Evolutionary conservation across 2,329 filamentous ascomycete species (phyloP).

Genomic region (Aspergillus pseudonomiae): DNA sequence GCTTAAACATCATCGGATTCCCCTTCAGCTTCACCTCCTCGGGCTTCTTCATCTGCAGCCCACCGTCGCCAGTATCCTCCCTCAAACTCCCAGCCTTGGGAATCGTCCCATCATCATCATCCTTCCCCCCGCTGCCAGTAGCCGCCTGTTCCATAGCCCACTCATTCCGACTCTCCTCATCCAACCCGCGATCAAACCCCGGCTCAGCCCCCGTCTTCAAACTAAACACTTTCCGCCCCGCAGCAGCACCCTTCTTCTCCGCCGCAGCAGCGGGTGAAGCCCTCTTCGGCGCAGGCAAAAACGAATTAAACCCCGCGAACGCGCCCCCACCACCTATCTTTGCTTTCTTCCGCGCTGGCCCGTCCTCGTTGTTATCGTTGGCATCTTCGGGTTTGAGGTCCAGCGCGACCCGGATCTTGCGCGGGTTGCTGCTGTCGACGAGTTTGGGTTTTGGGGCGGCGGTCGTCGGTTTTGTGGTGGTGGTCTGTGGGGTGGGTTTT

Average conservation of each 20-base stretch:
- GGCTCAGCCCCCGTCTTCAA: slow-evolving; percentile 83
- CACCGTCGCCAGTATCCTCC: slow-evolving; percentile 11
- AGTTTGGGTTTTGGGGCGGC: slow-evolving; percentile 61
- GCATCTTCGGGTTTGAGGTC: slow-evolving; percentile 49
- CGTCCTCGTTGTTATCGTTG: slow-evolving; percentile 50
- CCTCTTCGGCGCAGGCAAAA: slow-evolving; percentile 82
- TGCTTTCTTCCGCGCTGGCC: slow-evolving; percentile 71
- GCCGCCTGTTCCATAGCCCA: slow-evolving; percentile 21
- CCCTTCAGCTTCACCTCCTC: slow-evolving; percentile 61
- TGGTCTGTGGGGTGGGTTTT: slow-evolving; percentile 25
- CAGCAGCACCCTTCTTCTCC: slow-evolving; percentile 25
- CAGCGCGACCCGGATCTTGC: slow-evolving; percentile 82
- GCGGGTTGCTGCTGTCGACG: slow-evolving; percentile 78
- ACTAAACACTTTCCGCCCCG: slow-evolving; percentile 63
- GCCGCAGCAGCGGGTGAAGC: slow-evolving; percentile 20
- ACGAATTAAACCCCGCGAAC: slow-evolving; percentile 82
- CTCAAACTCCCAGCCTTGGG: slow-evolving; percentile 30
- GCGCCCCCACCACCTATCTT: slow-evolving; percentile 66
- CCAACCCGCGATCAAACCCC: slow-evolving; percentile 71
- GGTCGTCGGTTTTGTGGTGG: slow-evolving; percentile 29
- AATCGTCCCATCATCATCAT: slow-evolving; percentile 35
- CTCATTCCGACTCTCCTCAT: slow-evolving; percentile 40
- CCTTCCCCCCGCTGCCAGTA: not conserved
- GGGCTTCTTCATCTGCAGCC: slow-evolving; percentile 22
- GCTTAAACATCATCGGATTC: slow-evolving; percentile 85